A percentile compares a stretch with the other conserved stretches of the same genome.
phyloP scores from a whole-genome alignment of 2,329 filamentous ascomycete genomes.

The Calonectria pteridis region DNA sequence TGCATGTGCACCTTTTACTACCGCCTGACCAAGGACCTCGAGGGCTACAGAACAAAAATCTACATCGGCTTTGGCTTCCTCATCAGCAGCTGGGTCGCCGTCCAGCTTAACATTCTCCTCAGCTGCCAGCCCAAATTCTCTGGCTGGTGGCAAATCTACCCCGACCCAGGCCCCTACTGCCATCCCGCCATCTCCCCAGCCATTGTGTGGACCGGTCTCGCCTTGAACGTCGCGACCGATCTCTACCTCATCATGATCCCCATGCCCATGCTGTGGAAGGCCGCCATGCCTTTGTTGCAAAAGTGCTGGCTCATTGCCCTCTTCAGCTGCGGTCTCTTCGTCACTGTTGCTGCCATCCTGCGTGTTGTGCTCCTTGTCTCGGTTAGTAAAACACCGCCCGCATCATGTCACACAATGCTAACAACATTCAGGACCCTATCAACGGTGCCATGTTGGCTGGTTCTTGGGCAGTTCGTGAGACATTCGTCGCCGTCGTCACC shows the following conservation, averaged over 20 bases:
- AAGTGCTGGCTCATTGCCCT: conserved; percentile 55
- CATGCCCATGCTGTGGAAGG: conserved; percentile 62
- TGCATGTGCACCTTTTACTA: conserved; percentile 70
- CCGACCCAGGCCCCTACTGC: conserved; percentile 65
- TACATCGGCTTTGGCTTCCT: conserved; percentile 64
- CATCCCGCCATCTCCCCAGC: conserved; percentile 64
- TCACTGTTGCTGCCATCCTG: conserved; percentile 55
- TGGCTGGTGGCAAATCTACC: conserved; percentile 70
- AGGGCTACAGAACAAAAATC: conserved; percentile 59
- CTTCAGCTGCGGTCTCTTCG: conserved; percentile 56
- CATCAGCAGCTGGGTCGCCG: conserved; percentile 60
- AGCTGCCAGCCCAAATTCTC: conserved; percentile 64
- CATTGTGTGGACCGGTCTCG: conserved; percentile 64
- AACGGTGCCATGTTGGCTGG: conserved; percentile 57
- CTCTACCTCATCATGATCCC: conserved; percentile 70
- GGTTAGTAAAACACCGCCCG: conserved; percentile 29
- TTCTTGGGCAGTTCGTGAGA: conserved; percentile 58
- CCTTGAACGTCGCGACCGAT: conserved; percentile 68
- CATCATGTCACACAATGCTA: background rate
- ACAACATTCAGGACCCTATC: conserved; percentile 51
- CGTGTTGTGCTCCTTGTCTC: conserved; percentile 47
- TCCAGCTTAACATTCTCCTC: conserved; percentile 62
- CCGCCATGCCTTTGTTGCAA: conserved; percentile 50
- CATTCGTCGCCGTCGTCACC: conserved; percentile 58
- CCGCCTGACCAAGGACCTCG: conserved; percentile 60